Evolutionary conservation across 2,329 filamentous ascomycete species (phyloP).

Genomic region (Arachnomyces sp.): DNA sequence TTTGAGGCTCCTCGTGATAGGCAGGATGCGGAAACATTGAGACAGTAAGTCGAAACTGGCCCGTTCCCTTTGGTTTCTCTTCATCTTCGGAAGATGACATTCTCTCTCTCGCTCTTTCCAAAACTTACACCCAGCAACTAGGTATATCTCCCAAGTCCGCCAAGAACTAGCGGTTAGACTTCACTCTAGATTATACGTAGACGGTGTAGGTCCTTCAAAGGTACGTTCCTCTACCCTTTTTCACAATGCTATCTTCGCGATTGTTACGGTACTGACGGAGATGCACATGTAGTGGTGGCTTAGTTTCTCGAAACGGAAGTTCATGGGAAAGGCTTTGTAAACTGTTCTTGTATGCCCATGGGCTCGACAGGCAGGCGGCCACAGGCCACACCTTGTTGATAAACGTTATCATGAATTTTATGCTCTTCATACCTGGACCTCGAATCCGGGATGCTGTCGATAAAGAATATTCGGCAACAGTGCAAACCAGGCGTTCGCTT

Average conservation of each 20-base stretch:
- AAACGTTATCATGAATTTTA: no score
- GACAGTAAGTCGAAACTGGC: slow-evolving; percentile 63
- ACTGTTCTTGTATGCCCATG: slow-evolving; percentile 1
- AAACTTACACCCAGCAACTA: slow-evolving; percentile 13
- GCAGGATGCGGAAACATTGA: slow-evolving; percentile 79
- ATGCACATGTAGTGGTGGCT: slow-evolving; percentile 78
- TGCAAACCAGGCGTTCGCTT: no score
- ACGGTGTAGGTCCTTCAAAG: slow-evolving; percentile 59
- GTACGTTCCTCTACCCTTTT: slow-evolving; percentile 25
- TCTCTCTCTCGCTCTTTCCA: no score
- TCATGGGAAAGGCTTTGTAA: slow-evolving; percentile 90
- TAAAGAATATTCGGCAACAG: no score
- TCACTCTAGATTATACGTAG: slow-evolving; percentile 78
- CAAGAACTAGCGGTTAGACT: slow-evolving; percentile 81
- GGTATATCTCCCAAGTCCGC: slow-evolving; percentile 71
- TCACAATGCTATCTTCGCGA: not conserved
- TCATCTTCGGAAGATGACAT: not conserved
- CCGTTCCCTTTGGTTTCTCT: not conserved
- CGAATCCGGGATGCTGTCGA: no score
- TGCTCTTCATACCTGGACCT: no score
- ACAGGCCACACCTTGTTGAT: no score
- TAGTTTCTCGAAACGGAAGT: slow-evolving; percentile 98
- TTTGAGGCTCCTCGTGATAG: slow-evolving; percentile 83
- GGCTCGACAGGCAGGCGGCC: no score
- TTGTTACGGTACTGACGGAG: not conserved